Conservation (phyloP, 208 protist species). For the Balamuthia mandrillaris region DNA sequence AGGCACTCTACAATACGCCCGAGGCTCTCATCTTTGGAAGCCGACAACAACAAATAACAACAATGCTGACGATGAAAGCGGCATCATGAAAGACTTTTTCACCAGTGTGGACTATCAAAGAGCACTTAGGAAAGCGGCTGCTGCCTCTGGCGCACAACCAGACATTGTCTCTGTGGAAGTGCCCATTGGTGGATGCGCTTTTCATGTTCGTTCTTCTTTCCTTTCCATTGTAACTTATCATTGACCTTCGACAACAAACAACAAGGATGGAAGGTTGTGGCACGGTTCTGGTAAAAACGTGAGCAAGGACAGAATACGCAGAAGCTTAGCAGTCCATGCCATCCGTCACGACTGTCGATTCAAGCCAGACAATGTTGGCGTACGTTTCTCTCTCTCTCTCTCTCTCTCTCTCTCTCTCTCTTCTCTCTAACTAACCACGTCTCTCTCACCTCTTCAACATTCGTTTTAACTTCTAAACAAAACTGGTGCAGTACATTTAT, state of each 20-base stretch:
- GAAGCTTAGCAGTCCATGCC: constrained; percentile 22
- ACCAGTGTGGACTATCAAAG: too few species aligned
- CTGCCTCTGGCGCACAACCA: too few species aligned
- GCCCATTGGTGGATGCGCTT: not conserved
- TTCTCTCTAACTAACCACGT: not conserved
- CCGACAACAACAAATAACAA: too few species aligned
- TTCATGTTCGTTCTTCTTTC: not conserved
- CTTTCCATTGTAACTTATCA: not conserved
- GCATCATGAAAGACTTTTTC: too few species aligned
- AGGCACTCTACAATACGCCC: constrained; percentile 42
- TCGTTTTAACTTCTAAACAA: not conserved
- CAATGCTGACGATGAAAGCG: too few species aligned
- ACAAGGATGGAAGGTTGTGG: not conserved
- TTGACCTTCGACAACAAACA: too few species aligned
- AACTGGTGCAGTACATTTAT: constrained; percentile 39
- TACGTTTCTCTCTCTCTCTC: not conserved
- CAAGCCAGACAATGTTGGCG: not conserved
- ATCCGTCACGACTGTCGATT: not conserved
- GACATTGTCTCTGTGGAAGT: constrained; percentile 12
- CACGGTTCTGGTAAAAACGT: constrained; percentile 19
- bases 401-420: not conserved
- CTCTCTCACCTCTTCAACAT: not conserved
- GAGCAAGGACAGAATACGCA: not conserved
- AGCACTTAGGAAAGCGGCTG: too few species aligned
- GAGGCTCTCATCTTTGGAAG: too few species aligned